phyloP scores from a whole-genome alignment of 192 early-diverging fungal genomes.

The Coemansia javaensis region DNA sequence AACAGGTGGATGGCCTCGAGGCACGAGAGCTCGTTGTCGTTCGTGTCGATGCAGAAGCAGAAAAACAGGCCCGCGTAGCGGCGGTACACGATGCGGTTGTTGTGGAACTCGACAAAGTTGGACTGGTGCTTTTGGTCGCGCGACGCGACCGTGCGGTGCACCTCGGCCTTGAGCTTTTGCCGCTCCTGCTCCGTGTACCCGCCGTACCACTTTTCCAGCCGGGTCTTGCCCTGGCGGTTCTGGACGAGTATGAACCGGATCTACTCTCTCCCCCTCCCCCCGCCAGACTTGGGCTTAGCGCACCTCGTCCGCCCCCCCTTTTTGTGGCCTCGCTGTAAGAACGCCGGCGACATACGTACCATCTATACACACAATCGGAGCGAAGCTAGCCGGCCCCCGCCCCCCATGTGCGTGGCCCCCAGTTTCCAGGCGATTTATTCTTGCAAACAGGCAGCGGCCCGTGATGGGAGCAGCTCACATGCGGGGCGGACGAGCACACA shows the following conservation, averaged over 20 bases:
- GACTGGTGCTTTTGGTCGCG: conserved; percentile 96
- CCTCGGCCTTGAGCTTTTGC: conserved; percentile 86
- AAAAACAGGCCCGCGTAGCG: conserved; percentile 98
- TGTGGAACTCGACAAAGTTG: conserved; percentile 99
- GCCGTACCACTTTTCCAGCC: conserved; percentile 96
- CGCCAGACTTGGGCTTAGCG: too few species aligned
- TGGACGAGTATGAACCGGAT: conserved; percentile 97
- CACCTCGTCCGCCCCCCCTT: too few species aligned
- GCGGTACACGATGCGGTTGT: conserved; percentile 97
- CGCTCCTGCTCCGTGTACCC: conserved; percentile 93
- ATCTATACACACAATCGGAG: too few species aligned
- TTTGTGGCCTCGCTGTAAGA: too few species aligned
- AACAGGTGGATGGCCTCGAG: conserved; percentile 98
- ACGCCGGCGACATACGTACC: too few species aligned
- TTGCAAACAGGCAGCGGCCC: too few species aligned
- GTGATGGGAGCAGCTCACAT: too few species aligned
- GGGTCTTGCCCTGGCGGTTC: conserved; percentile 97
- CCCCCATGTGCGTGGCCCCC: too few species aligned
- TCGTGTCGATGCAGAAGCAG: conserved; percentile 97
- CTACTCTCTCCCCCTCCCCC: conserved; percentile 13
- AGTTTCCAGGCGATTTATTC: too few species aligned
- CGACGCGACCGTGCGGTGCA: conserved; percentile 92
- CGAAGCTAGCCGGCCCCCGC: too few species aligned
- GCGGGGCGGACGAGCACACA: too few species aligned
- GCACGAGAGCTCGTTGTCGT: conserved; percentile 95